Evolutionary conservation across 176 grass and related monocot species (phyloP), one percentile per base, ranked within the genome.

Genomic region (Avena sativa): DNA sequence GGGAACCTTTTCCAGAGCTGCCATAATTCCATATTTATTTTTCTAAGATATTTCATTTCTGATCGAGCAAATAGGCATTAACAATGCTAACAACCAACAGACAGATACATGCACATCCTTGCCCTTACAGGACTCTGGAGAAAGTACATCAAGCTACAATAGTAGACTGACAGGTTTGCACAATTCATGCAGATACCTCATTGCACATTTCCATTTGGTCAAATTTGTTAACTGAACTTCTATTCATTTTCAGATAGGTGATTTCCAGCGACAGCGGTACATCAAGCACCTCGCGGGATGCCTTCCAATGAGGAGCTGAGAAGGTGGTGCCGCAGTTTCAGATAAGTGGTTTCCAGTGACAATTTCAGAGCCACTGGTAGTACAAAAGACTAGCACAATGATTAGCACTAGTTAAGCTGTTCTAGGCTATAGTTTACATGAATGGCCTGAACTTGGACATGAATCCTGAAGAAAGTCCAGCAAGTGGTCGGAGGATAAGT

Each of bases 361-460:
- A 9, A 46, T 30, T 57, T 79, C 26, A 65, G 73, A 14, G 52
- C 49, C 57, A 85, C 20, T 78, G 74, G 14, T 56, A 56, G 74
- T 55, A 67, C 73, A 68, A 3, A 14, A 14, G 44, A 67, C 20
- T 44, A 8, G 73, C 23, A 78, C 60, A 52, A 78, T 78, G 12
- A 52, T 43, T 66, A 77, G 43, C 26, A 69, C 60, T 43, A 61
- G 6, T 65, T 1, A 78, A 82, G 16, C 53, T n/a, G 30, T 23
- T 51, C 47, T 55, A 83, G 25, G 17, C 55, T 25, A 70, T 79
- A 74, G 48, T 20, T 83, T 57, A 51, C 53, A 78, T 34, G 63
- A 57, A 64, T 66, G 57, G 19, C 25, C 74, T 91, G 23, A 84
- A 91, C 80, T 59, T 84, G 80, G 36, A 79, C 73, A 23, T 50